These are phyloP conservation scores for Ammopiptanthus mongolicus DNA, from an alignment of 306 rosid genomes.

Conservation along the genomic window DNA sequence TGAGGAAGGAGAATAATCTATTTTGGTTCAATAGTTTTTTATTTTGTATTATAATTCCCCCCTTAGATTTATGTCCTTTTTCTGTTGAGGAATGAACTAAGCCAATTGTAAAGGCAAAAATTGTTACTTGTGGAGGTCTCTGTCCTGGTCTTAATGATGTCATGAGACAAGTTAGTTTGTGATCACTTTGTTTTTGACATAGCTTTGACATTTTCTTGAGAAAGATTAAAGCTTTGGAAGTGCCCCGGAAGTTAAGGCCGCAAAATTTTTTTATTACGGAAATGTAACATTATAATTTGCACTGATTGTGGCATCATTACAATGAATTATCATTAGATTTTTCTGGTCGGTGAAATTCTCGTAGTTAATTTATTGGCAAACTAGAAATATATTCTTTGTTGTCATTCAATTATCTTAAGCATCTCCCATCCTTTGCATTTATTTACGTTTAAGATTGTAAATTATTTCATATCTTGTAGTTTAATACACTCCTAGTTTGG, in stretches of 20 bases:
- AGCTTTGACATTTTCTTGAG: not conserved
- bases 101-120: conserved; percentile 98
- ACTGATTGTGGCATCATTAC: not conserved
- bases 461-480: not conserved
- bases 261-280: not conserved
- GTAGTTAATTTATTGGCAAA: not conserved
- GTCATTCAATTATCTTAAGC: not conserved
- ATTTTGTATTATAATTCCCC: no score
- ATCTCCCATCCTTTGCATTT: not conserved
- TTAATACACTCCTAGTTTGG: conserved; percentile 3
- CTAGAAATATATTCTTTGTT: not conserved
- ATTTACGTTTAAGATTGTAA: not conserved
- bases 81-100: no score
- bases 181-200: not conserved
- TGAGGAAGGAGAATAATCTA: no score
- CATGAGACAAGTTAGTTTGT: conserved; percentile 78
- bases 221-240: not conserved
- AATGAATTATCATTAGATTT: not conserved
- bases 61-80: no score
- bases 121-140: conserved; percentile 97
- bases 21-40: no score
- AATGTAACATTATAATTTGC: not conserved
- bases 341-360: not conserved
- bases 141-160: conserved; percentile 99
- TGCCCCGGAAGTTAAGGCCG: not conserved